Evolutionary conservation across 75 land plant species (phyloP).

Genomic region (Cunninghamia lanceolata): DNA sequence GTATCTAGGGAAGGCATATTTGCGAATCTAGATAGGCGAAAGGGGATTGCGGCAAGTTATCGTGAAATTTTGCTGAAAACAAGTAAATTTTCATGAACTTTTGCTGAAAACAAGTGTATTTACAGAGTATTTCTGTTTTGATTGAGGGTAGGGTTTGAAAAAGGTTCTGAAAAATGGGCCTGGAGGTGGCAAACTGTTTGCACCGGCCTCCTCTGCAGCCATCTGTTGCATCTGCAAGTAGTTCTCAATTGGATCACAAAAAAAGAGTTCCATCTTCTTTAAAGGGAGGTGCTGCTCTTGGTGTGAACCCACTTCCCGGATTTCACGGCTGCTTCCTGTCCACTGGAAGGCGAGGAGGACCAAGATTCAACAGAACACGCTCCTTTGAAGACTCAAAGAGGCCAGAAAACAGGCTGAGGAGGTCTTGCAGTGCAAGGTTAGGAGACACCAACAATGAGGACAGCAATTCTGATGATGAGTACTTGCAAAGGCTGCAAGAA

Average conservation of each 20-base stretch:
- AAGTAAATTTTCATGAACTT: background rate
- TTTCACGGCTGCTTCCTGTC: background rate
- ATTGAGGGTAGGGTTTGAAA: background rate
- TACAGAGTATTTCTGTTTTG: background rate
- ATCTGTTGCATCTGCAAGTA: background rate
- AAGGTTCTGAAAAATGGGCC: background rate
- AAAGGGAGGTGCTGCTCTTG: background rate
- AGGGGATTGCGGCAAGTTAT: background rate
- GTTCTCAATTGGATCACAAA: background rate
- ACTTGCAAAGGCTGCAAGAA: slow-evolving; percentile 22
- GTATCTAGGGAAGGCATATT: background rate
- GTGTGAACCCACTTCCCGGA: background rate
- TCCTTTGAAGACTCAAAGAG: background rate
- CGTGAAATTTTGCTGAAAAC: background rate
- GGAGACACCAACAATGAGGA: background rate
- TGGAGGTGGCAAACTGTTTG: slow-evolving; percentile 13
- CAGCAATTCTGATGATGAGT: slow-evolving; percentile 15
- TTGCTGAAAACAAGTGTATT: background rate
- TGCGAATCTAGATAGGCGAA: background rate
- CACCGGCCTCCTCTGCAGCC: background rate
- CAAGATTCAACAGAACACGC: background rate
- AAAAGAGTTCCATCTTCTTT: background rate
- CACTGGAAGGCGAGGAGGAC: background rate
- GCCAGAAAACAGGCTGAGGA: slow-evolving; percentile 1
- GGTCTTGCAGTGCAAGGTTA: slow-evolving; percentile 22